Percentiles rank a stretch among this genome's conserved stretches.
phyloP scores from a whole-genome alignment of 2,329 filamentous ascomycete species.

The Incumbomyces lentus region DNA sequence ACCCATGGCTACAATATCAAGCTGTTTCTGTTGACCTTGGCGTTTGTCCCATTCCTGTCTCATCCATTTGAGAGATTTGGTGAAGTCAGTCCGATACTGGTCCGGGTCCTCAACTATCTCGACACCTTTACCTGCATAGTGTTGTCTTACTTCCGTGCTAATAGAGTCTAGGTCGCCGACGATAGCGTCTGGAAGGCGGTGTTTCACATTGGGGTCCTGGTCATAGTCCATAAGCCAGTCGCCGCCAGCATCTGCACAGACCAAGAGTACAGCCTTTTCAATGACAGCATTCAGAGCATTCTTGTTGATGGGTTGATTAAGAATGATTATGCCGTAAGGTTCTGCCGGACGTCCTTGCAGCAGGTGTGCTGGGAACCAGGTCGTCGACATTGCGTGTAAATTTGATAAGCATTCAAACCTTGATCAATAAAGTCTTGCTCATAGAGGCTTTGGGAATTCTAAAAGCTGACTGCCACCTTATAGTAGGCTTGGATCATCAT shows the following conservation, averaged over 20 bases:
- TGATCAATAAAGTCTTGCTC: no score
- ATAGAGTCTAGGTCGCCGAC: conserved; percentile 90
- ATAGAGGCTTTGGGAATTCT: no score
- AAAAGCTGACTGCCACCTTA: no score
- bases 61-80: conserved; percentile 62
- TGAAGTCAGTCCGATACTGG: conserved; percentile 84
- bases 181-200: conserved; percentile 55
- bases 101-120: conserved; percentile 61
- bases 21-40: conserved; percentile 17
- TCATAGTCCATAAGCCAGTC: conserved; percentile 54
- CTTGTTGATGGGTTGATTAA: conserved; percentile 51
- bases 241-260: conserved; percentile 87
- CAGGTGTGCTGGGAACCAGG: conserved; percentile 16
- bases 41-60: conserved; percentile 9
- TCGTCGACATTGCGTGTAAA: conserved; percentile 10
- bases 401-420: no score
- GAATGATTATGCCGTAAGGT: conserved; percentile 32
- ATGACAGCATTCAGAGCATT: conserved; percentile 30
- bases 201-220: not conserved
- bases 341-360: conserved; percentile 9
- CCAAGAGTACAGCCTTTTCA: conserved; percentile 46
- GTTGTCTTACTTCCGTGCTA: conserved; percentile 47
- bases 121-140: conserved; percentile 54
- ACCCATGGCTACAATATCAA: conserved; percentile 69
- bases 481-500: no score